These are phyloP conservation scores for Amylostereum areolatum DNA, from an alignment of 1,284 basidiomycete species.

Conservation along the genomic window DNA sequence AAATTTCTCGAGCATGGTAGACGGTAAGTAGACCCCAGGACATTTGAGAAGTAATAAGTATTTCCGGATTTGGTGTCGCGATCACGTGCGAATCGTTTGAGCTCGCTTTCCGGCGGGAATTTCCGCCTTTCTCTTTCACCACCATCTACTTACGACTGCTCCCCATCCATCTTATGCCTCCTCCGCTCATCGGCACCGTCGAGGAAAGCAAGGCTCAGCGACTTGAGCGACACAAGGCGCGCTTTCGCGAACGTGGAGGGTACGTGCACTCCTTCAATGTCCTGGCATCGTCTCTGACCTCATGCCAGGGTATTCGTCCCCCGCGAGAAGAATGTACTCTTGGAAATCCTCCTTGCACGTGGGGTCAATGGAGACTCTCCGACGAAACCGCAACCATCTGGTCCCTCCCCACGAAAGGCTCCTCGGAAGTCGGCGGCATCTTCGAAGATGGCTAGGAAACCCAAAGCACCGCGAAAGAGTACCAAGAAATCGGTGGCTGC, in stretches of 20 bases:
- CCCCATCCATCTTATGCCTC: not conserved
- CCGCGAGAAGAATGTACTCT: constrained; percentile 28
- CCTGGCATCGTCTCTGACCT: not conserved
- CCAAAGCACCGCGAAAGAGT: constrained; percentile 2
- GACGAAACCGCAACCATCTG: constrained; percentile 16
- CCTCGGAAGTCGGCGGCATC: not conserved
- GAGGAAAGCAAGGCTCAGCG: constrained; percentile 52
- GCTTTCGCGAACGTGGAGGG: constrained; percentile 62
- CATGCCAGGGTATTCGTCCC: constrained; percentile 33
- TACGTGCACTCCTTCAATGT: constrained; percentile 16
- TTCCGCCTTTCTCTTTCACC: not conserved
- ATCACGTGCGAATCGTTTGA: too few species aligned
- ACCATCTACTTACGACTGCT: not conserved
- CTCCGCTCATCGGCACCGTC: constrained; percentile 26
- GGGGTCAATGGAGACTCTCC: constrained; percentile 38
- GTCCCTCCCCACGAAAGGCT: constrained; percentile 2
- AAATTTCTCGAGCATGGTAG: too few species aligned
- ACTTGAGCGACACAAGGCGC: constrained; percentile 47
- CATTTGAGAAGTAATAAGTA: too few species aligned
- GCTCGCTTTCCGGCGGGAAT: not conserved
- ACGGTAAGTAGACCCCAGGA: too few species aligned
- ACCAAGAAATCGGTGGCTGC: not conserved
- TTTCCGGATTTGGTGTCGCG: too few species aligned
- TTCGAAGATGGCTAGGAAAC: not conserved
- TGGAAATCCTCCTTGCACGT: constrained; percentile 34